Conservation (phyloP, 2,329 filamentous ascomycete species). For the Trichoderma sp. region DNA sequence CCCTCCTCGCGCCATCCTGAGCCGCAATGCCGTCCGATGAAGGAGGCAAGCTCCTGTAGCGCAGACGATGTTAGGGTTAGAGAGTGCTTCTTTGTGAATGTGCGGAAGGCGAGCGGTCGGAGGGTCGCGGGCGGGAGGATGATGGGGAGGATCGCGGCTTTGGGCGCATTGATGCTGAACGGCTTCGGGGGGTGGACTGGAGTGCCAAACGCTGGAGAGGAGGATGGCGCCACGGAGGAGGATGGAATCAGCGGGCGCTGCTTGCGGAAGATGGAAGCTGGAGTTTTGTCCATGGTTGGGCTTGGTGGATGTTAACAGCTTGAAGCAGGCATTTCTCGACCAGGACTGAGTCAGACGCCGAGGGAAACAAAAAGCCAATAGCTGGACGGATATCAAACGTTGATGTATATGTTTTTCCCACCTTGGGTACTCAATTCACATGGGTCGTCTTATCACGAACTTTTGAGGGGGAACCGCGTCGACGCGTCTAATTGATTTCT, state of each 20-base stretch:
- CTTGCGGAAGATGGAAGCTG: conserved; percentile 44
- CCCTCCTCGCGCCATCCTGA: conserved; percentile 97
- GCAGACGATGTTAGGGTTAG: conserved; percentile 88
- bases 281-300: conserved; percentile 42
- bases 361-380: neutral
- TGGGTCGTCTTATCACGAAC: conserved; percentile 1
- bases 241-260: conserved; percentile 41
- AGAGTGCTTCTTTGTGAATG: conserved; percentile 97
- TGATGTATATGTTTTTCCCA: neutral
- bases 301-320: neutral
- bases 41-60: conserved; percentile 79
- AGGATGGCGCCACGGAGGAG: conserved; percentile 74
- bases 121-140: conserved; percentile 84
- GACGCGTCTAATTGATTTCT: conserved; percentile 46
- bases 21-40: conserved; percentile 91
- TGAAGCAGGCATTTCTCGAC: conserved; percentile 8
- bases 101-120: conserved; percentile 87
- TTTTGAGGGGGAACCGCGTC: conserved; percentile 38
- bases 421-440: neutral
- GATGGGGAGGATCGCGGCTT: conserved; percentile 78
- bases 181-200: conserved; percentile 77
- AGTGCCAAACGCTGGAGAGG: conserved; percentile 87
- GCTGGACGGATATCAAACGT: neutral
- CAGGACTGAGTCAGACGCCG: neutral
- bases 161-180: conserved; percentile 56